Conservation (phyloP, 1,284 basidiomycete genomes). For the Phlebopus sp. region DNA sequence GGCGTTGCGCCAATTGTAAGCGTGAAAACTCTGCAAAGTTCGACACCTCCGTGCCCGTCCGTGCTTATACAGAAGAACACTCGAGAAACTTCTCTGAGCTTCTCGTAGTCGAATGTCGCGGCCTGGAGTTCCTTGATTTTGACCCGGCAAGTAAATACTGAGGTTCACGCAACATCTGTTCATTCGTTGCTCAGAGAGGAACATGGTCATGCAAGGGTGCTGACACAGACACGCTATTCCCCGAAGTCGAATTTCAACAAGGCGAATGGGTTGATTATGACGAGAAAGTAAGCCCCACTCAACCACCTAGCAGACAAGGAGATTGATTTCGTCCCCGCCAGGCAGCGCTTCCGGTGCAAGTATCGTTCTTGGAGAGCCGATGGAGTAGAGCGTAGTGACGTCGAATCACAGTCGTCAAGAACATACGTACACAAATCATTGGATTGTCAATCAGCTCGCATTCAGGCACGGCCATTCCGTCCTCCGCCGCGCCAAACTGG, state of each 20-base stretch:
- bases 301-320: not conserved
- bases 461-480: no score
- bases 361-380: slow-evolving; percentile 57
- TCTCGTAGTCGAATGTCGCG: slow-evolving; percentile 70
- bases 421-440: no score
- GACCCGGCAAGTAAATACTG: slow-evolving; percentile 50
- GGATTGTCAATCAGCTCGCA: no score
- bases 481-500: no score
- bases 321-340: slow-evolving; percentile 26
- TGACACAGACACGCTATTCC: slow-evolving; percentile 51
- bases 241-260: slow-evolving; percentile 61
- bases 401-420: no score
- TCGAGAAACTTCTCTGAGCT: slow-evolving; percentile 62
- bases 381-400: slow-evolving; percentile 58
- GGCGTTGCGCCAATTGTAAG: slow-evolving; percentile 74
- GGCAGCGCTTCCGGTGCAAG: slow-evolving; percentile 61
- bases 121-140: slow-evolving; percentile 72
- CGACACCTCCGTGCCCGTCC: slow-evolving; percentile 47
- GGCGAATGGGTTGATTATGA: slow-evolving; percentile 81
- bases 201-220: slow-evolving; percentile 67
- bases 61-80: slow-evolving; percentile 53
- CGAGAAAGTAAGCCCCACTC: slow-evolving; percentile 55
- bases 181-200: slow-evolving; percentile 38
- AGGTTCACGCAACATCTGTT: slow-evolving; percentile 1
- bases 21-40: slow-evolving; percentile 80